phyloP scores from a whole-genome alignment of 2,329 filamentous ascomycete species.

The Claviceps capensis region DNA sequence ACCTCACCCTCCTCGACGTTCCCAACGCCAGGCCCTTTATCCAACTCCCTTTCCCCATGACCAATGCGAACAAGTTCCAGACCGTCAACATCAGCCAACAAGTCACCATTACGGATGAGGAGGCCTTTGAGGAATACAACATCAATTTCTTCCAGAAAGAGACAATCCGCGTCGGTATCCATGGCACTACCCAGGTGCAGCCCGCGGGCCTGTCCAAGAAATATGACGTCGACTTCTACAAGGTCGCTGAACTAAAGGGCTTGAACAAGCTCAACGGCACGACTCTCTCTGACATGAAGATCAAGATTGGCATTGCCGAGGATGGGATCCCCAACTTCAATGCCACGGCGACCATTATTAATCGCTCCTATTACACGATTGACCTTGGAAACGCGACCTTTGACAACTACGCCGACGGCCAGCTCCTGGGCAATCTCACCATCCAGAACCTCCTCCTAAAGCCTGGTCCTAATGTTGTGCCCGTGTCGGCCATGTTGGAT shows the following conservation, averaged over 20 bases:
- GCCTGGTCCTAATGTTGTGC: conserved; percentile 44
- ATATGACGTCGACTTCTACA: conserved; percentile 40
- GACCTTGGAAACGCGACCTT: conserved; percentile 54
- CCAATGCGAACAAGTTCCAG: conserved; percentile 33
- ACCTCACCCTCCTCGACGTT: conserved; percentile 40
- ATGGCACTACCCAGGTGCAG: conserved; percentile 37
- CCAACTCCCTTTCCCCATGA: conserved; percentile 36
- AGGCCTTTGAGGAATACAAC: conserved; percentile 42
- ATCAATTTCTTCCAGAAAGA: conserved; percentile 37
- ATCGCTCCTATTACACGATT: conserved; percentile 49
- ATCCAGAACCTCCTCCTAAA: conserved; percentile 44
- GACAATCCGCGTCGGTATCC: conserved; percentile 34
- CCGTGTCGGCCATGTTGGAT: conserved; percentile 39
- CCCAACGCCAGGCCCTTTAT: conserved; percentile 34
- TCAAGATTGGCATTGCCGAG: conserved; percentile 4
- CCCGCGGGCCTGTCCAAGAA: conserved; percentile 34
- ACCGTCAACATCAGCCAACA: conserved; percentile 38
- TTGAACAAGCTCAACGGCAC: conserved; percentile 44
- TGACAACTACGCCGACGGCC: conserved; percentile 38
- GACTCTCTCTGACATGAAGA: conserved; percentile 23
- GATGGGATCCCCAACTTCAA: conserved; percentile 41
- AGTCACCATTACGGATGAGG: conserved; percentile 30
- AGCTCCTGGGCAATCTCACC: conserved; percentile 38
- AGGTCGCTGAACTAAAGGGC: conserved; percentile 36
- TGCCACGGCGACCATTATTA: conserved; percentile 46